Evolutionary conservation across 495 filamentous ascomycete genomes (phyloP).

Genomic region (Xylaria nigripes): DNA sequence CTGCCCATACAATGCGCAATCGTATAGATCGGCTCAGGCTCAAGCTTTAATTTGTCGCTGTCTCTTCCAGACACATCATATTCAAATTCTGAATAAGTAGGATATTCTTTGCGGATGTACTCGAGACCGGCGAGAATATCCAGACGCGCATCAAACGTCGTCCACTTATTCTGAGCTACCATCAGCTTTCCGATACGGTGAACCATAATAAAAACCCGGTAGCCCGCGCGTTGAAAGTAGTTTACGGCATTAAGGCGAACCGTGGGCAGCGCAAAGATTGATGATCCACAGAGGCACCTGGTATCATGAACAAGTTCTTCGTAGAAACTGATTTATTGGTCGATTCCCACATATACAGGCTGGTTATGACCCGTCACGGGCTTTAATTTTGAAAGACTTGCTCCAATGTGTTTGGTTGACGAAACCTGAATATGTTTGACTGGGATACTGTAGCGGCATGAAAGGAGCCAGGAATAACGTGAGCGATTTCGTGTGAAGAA

Average conservation of each 20-base stretch:
- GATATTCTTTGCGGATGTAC: slow-evolving; percentile 37
- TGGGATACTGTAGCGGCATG: slow-evolving; percentile 46
- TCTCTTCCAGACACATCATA: not conserved
- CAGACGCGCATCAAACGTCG: slow-evolving; percentile 54
- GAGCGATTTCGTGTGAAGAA: slow-evolving; percentile 51
- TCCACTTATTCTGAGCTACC: slow-evolving; percentile 45
- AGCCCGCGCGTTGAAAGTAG: slow-evolving; percentile 53
- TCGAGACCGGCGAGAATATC: slow-evolving; percentile 53
- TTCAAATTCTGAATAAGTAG: slow-evolving; percentile 9
- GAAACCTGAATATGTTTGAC: slow-evolving; percentile 38
- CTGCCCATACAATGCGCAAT: slow-evolving; percentile 61
- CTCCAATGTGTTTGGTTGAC: slow-evolving; percentile 39
- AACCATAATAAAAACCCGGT: slow-evolving; percentile 49
- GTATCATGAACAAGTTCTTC: slow-evolving; percentile 51
- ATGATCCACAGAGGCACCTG: slow-evolving; percentile 55
- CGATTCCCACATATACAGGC: slow-evolving; percentile 49
- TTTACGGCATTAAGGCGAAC: slow-evolving; percentile 58
- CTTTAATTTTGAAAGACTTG: slow-evolving; percentile 32
- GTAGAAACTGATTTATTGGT: slow-evolving; percentile 26
- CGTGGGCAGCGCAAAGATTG: slow-evolving; percentile 58
- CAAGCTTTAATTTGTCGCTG: not conserved
- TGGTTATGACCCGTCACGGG: slow-evolving; percentile 46
- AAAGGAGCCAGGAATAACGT: slow-evolving; percentile 50
- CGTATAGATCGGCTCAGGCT: slow-evolving; percentile 45
- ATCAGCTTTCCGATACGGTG: slow-evolving; percentile 53